Evolutionary conservation across 1,284 basidiomycete genomes (phyloP), one percentile per base, ranked within the genome.

Genomic region (Tilletia caries): DNA sequence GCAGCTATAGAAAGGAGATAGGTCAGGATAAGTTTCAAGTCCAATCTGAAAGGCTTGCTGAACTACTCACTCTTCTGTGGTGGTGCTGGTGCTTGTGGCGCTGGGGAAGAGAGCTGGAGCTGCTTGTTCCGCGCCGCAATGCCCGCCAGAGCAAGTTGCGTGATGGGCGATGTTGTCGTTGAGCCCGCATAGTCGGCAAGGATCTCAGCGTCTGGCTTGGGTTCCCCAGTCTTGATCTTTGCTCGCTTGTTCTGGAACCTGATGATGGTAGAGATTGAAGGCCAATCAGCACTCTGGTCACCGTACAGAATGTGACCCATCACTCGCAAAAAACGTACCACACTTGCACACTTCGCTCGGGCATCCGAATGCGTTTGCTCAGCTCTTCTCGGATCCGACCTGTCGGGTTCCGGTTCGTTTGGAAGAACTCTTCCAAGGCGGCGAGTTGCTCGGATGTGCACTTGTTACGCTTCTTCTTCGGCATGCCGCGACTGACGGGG

Each of bases 171-270:
- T 20, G 33, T 37, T 15, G 27, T 34, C 6, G 27, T 62, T 29
- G 33, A 25, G 32, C 32, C 58, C 3, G 58, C 58, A 62, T 33
- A 62, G 1, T 37, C 33, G 32, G 58, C 58, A 33, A 62, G 58
- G 33, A 62, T 62, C 58, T 62, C 58, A 23, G 58, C 29, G 23
- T 62, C 58, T 13, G 58, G 58, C 58, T 62, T 62, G 32, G 58
- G 75, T 37, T 74, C 75, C 15, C 74, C 44, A 3, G 73, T 74
- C 70, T 76, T 76, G 73, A 76, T 69, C 66, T 76, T 76, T 58
- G 75, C 75, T 12, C 64, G 64, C 25, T 46, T 43, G 33, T 78
- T 78, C 70, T 79, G 77, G 67, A 79, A 79, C 77, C 77, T 77
- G 27, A 79, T 72, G 37, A 10, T 41, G 1, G 4, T 1, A 23